Evolutionary conservation across 2,329 filamentous ascomycete species (phyloP).

Genomic region (Stagonosporopsis cucurbitacearum): DNA sequence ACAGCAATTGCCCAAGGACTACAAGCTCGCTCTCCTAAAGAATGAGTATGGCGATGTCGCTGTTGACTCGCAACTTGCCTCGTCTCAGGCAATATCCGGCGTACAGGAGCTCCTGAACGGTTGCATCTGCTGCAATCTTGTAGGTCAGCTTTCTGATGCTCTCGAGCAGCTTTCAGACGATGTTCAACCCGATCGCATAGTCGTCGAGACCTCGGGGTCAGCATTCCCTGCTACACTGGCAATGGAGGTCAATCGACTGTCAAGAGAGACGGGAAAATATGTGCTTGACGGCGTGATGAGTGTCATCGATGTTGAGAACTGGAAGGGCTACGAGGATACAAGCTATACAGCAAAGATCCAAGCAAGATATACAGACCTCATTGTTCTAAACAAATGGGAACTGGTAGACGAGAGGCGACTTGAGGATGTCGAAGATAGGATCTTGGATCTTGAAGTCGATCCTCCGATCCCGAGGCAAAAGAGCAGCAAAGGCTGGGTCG

Average conservation of each 20-base stretch:
- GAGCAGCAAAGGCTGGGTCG: conserved; percentile 80
- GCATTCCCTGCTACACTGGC: conserved; percentile 85
- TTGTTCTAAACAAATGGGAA: conserved; percentile 96
- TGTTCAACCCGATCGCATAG: conserved; percentile 77
- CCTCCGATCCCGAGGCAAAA: conserved; percentile 78
- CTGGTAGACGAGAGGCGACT: conserved; percentile 72
- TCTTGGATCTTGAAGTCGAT: conserved; percentile 82
- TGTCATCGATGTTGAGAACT: conserved; percentile 94
- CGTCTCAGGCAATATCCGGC: conserved; percentile 81
- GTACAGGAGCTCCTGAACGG: conserved; percentile 94
- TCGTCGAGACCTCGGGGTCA: conserved; percentile 90
- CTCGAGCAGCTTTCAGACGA: conserved; percentile 73
- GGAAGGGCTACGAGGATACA: conserved; percentile 89
- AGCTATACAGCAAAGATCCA: conserved; percentile 88
- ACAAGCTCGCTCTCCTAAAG: conserved; percentile 93
- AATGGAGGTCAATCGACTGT: conserved; percentile 84
- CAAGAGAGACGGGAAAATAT: conserved; percentile 72
- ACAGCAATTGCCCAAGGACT: conserved; percentile 84
- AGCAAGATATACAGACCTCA: conserved; percentile 86
- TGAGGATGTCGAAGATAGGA: conserved; percentile 77
- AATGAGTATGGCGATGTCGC: conserved; percentile 98
- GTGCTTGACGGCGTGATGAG: conserved; percentile 85
- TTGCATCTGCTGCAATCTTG: conserved; percentile 98
- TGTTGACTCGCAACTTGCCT: conserved; percentile 89
- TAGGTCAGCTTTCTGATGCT: conserved; percentile 85